phyloP scores from a whole-genome alignment of 2,329 filamentous ascomycete species.

The Colletotrichum sublineola region DNA sequence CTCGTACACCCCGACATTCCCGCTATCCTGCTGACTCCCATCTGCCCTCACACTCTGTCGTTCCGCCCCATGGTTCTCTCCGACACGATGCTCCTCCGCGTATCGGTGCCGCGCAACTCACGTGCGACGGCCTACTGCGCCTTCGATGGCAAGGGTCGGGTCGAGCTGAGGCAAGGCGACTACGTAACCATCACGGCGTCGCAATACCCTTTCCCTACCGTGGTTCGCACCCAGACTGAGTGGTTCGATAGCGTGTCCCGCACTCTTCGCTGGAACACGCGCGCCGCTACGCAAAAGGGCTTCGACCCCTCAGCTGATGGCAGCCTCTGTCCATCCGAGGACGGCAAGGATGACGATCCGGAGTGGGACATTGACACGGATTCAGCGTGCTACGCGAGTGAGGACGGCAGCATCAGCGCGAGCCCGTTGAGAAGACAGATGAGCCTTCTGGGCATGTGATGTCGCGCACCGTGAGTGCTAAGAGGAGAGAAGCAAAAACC shows the following conservation, averaged over 20 bases:
- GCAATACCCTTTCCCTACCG: slow-evolving; percentile 97
- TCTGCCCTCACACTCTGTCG: slow-evolving; percentile 96
- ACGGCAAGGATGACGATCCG: slow-evolving; percentile 70
- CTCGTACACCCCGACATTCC: slow-evolving; percentile 97
- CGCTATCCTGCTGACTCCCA: slow-evolving; percentile 94
- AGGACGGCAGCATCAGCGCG: slow-evolving; percentile 76
- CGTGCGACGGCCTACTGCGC: slow-evolving; percentile 96
- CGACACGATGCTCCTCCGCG: slow-evolving; percentile 91
- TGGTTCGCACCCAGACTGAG: slow-evolving; percentile 88
- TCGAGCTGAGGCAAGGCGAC: slow-evolving; percentile 93
- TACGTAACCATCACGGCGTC: slow-evolving; percentile 96
- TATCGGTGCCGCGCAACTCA: slow-evolving; percentile 86
- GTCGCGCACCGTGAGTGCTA: neutral
- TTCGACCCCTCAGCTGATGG: slow-evolving; percentile 70
- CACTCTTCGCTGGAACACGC: slow-evolving; percentile 94
- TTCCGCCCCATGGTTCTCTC: slow-evolving; percentile 99
- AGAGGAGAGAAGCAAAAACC: neutral
- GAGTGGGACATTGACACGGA: slow-evolving; percentile 98
- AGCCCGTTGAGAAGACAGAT: slow-evolving; percentile 80
- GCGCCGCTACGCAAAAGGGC: slow-evolving; percentile 91
- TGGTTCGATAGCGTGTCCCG: slow-evolving; percentile 98
- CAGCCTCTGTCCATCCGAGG: slow-evolving; percentile 49
- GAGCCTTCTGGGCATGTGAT: slow-evolving; percentile 76
- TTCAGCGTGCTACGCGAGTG: slow-evolving; percentile 76
- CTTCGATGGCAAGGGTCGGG: slow-evolving; percentile 96